Evolutionary conservation across 805 yeast genomes (phyloP).

Genomic region (Pichia rugopelliculosa): DNA sequence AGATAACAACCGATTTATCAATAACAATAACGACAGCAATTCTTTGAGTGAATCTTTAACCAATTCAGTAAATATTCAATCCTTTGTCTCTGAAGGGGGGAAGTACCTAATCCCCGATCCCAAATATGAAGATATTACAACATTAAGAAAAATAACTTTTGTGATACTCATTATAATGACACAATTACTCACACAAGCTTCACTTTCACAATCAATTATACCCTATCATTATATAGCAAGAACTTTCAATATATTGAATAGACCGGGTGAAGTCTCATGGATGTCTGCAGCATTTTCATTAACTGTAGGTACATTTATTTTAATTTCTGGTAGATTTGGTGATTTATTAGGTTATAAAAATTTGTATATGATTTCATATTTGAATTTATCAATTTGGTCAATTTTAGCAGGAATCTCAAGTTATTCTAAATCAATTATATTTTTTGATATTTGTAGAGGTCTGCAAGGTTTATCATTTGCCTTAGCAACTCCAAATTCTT

Average conservation of each 20-base stretch:
- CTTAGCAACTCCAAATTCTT: conserved; percentile 48
- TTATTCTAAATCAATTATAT: conserved; percentile 41
- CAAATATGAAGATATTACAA: conserved; percentile 16
- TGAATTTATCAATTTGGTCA: conserved; percentile 50
- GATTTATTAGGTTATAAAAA: conserved; percentile 61
- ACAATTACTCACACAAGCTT: conserved; percentile 35
- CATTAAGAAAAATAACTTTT: conserved; percentile 9
- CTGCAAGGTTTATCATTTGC: conserved; percentile 63
- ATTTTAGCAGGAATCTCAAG: conserved; percentile 51
- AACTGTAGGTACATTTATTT: conserved; percentile 65
- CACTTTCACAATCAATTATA: conserved; percentile 27
- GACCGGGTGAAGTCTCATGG: conserved; percentile 45
- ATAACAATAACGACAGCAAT: background rate
- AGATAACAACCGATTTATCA: background rate
- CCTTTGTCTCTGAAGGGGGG: background rate
- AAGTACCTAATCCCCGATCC: conserved; percentile 12
- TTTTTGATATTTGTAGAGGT: conserved; percentile 50
- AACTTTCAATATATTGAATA: conserved; percentile 21
- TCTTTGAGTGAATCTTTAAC: background rate
- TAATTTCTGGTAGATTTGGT: conserved; percentile 63
- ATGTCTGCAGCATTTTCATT: conserved; percentile 64
- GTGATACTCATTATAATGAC: conserved; percentile 17
- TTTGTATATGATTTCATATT: conserved; percentile 48
- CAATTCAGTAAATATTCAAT: background rate
- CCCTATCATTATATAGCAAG: conserved; percentile 25